A percentile compares a stretch with the other conserved stretches of the same genome.
Conservation (phyloP, 345 rosid species). For the Moricandia moricandioides region DNA sequence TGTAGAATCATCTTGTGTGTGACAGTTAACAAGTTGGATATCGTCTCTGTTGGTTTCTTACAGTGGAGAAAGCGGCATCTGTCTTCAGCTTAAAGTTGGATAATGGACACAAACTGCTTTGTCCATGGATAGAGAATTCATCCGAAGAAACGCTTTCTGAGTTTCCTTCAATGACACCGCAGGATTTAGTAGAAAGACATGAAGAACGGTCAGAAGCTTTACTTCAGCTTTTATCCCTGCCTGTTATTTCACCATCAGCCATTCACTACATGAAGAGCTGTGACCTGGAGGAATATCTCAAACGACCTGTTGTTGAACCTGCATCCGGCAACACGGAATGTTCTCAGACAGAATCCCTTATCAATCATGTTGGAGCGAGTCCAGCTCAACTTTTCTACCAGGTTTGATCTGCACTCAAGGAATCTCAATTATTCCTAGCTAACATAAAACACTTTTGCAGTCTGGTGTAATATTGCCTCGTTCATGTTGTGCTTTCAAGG, state of each 20-base stretch:
- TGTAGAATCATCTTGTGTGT: neutral
- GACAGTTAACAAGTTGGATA: neutral
- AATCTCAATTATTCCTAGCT: neutral
- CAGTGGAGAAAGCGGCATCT: constrained; percentile 88
- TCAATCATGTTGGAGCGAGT: constrained; percentile 39
- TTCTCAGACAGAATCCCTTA: constrained; percentile 41
- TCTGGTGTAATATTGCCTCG: neutral
- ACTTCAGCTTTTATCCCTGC: constrained; percentile 63
- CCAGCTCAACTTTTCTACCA: constrained; percentile 61
- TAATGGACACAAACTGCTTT: constrained; percentile 70
- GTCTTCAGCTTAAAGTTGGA: constrained; percentile 93
- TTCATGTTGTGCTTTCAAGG: neutral
- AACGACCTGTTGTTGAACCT: constrained; percentile 39
- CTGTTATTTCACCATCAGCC: constrained; percentile 67
- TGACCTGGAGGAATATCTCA: constrained; percentile 72
- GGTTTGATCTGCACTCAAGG: constrained; percentile 39
- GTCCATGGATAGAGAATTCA: constrained; percentile 80
- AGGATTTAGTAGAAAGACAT: constrained; percentile 64
- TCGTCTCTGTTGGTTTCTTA: constrained; percentile 18
- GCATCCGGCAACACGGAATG: constrained; percentile 36
- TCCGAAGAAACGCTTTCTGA: constrained; percentile 83
- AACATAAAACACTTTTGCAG: neutral
- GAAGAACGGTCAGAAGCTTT: constrained; percentile 55
- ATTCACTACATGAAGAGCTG: constrained; percentile 63
- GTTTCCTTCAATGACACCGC: constrained; percentile 73